Evolutionary conservation across 2,329 filamentous ascomycete species (phyloP).

Genomic region (Ophiosphaerella korrae): DNA sequence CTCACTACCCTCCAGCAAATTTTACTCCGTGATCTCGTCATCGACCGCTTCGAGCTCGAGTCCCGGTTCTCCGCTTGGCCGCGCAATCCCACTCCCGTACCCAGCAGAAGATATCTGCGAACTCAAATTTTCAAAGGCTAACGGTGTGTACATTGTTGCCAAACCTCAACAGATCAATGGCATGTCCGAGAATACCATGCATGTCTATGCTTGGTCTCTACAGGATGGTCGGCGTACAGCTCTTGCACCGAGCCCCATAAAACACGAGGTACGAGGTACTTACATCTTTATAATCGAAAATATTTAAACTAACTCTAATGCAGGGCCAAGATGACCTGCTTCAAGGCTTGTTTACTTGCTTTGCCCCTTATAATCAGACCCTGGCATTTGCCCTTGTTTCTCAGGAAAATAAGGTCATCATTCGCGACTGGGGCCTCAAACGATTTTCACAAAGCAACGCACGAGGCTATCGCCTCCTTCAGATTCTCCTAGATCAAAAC

Average conservation of each 20-base stretch:
- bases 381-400: background rate
- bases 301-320: background rate
- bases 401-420: conserved; percentile 4
- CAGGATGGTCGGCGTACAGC: background rate
- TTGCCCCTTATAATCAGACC: background rate
- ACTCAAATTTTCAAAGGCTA: background rate
- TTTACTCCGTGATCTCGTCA: conserved; percentile 1
- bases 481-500: background rate
- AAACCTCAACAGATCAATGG: background rate
- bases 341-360: conserved; percentile 4
- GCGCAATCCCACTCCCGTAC: background rate
- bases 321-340: conserved; percentile 6
- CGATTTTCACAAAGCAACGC: conserved; percentile 2
- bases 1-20: background rate
- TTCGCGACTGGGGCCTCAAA: background rate
- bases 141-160: background rate
- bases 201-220: conserved; percentile 1
- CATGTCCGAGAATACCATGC: background rate
- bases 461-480: conserved; percentile 3
- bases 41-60: conserved; percentile 1
- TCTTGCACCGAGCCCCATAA: background rate
- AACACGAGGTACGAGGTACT: conserved; percentile 3
- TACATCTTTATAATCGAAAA: background rate
- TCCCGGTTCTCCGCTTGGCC: background rate
- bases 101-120: conserved; percentile 3